phyloP scores from a whole-genome alignment of 805 yeast genomes.

The Candida sakaeoensis region DNA sequence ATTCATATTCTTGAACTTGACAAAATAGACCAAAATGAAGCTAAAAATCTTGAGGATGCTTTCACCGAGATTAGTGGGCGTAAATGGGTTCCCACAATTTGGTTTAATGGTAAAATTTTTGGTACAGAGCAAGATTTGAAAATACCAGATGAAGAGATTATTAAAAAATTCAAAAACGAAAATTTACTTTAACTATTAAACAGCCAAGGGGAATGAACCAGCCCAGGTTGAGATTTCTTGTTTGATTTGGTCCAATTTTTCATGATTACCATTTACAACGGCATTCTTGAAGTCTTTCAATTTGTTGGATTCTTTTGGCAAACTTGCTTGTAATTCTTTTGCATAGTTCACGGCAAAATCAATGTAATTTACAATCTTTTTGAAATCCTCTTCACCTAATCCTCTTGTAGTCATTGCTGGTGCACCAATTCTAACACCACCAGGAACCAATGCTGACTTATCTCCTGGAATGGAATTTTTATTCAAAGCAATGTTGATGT shows the following conservation, averaged over 20 bases:
- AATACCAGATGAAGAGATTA: conserved; percentile 33
- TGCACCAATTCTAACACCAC: conserved; percentile 94
- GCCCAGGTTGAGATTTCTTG: conserved; percentile 89
- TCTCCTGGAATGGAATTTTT: conserved; percentile 97
- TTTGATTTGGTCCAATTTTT: conserved; percentile 59
- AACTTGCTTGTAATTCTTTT: conserved; percentile 64
- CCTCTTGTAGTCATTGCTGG: conserved; percentile 99
- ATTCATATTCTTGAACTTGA: conserved; percentile 60
- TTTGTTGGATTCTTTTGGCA: conserved; percentile 91
- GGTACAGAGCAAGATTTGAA: conserved; percentile 54
- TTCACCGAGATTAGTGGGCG: conserved; percentile 56
- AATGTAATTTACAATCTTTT: conserved; percentile 73
- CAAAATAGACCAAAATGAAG: conserved; percentile 45
- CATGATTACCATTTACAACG: conserved; percentile 68
- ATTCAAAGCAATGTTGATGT: conserved; percentile 89
- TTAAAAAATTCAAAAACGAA: conserved; percentile 26
- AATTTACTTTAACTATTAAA: conserved; percentile 16
- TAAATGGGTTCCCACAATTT: conserved; percentile 69
- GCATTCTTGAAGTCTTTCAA: conserved; percentile 92
- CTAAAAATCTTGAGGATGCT: conserved; percentile 49
- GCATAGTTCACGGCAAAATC: conserved; percentile 78
- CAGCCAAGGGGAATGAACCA: conserved; percentile 67
- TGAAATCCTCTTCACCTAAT: conserved; percentile 73
- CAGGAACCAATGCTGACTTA: conserved; percentile 91
- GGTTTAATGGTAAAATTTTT: conserved; percentile 53